Evolutionary conservation across 192 early-diverging fungal genomes (phyloP), one percentile per base, ranked within the genome.

Genomic region (Spinellus fusiger): DNA sequence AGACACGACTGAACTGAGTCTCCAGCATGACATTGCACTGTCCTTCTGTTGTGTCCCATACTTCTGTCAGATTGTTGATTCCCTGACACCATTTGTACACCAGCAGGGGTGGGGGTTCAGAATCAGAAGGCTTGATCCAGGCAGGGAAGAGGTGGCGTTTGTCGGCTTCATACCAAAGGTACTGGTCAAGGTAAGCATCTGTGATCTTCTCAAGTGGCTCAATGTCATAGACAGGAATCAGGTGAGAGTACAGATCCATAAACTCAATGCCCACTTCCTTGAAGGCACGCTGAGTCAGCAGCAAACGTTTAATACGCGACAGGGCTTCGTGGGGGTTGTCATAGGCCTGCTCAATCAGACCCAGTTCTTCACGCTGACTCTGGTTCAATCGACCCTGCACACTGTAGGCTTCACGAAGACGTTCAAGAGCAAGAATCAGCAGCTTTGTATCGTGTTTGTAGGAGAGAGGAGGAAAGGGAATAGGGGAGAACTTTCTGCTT

Each of bases 201-300:
- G 94, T 94, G 59, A 99, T 99, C 77, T 99, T 99, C 70, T 99
- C 96, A n/a, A 99, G 75, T n/a, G 96, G 95, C 68, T 97, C 96
- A 5, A 99, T 84, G 71, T 95, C 93, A 73, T 93, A 98, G 8
- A 99, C 96, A 18, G 96, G 96, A 59, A 98, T 89, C 73, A 99
- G 75, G 62, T 99, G 93, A 63, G 86, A 89, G 74, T 96, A 99
- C 62, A 93, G 80, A 80, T 99, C 96, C 95, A 99, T 98, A 62
- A 99, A 99, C 78, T 99, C 95, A 66, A 99, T 95, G 13, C 94
- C 95, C 10, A 99, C 95, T 79, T 99, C 95, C 74, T 97, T 98
- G 82, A 99, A 99, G 1, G 96, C 94, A 55, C 96, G 86, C 73
- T 98, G 95, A 8, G 96, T 99, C 29, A 99, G 78, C 62, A 99